Conservation (phyloP, 805 yeast genomes). For the Candida boleticola region DNA sequence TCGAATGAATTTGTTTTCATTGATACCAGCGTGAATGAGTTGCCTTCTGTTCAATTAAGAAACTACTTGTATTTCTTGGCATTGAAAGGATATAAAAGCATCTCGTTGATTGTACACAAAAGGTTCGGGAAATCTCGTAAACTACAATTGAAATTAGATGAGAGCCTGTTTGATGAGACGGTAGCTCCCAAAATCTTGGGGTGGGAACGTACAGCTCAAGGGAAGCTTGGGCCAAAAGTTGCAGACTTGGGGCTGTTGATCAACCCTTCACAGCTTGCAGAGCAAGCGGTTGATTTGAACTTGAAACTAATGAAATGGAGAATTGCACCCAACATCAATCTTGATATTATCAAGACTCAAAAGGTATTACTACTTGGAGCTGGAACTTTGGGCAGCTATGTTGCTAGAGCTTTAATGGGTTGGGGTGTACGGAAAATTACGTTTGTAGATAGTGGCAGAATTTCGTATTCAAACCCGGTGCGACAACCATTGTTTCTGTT, state of each 20-base stretch:
- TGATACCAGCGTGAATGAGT: constrained; percentile 28
- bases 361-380: constrained; percentile 85
- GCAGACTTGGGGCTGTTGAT: constrained; percentile 81
- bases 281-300: constrained; percentile 90
- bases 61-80: constrained; percentile 55
- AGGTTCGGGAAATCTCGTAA: constrained; percentile 5
- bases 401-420: constrained; percentile 79
- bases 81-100: constrained; percentile 15
- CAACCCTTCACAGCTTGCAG: constrained; percentile 78
- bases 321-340: constrained; percentile 75
- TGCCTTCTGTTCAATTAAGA: constrained; percentile 54
- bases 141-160: constrained; percentile 15
- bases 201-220: constrained; percentile 83
- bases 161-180: constrained; percentile 1
- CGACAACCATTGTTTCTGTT: constrained; percentile 85
- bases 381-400: constrained; percentile 94
- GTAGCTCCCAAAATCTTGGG: constrained; percentile 54
- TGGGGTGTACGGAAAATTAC: constrained; percentile 93
- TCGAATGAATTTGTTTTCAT: constrained; percentile 23
- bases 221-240: constrained; percentile 74
- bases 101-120: constrained; percentile 26
- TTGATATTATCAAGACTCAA: constrained; percentile 59
- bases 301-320: constrained; percentile 96
- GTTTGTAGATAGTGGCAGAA: constrained; percentile 84
- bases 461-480: constrained; percentile 93